These are phyloP conservation scores for Aureobasidium lini DNA, from an alignment of 2,329 filamentous ascomycete species.

Conservation along the genomic window DNA sequence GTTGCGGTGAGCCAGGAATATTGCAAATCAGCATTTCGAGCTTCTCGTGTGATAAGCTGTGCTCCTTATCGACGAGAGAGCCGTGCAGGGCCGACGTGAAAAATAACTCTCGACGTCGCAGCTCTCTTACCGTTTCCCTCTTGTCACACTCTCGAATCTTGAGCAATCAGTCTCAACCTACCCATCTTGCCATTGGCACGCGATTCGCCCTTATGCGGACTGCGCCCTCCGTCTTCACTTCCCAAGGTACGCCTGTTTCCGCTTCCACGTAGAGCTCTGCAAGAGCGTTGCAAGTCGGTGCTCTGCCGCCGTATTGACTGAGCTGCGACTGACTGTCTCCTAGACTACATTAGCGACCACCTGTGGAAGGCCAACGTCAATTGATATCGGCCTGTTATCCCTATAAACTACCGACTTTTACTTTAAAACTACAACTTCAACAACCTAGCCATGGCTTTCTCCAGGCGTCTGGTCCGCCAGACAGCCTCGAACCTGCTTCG, in stretches of 20 bases:
- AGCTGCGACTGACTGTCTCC: slow-evolving; percentile 7
- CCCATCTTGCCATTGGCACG: slow-evolving; percentile 17
- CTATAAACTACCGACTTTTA: slow-evolving; percentile 1
- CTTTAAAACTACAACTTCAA: not conserved
- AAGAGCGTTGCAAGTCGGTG: slow-evolving; percentile 8
- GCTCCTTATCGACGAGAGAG: slow-evolving; percentile 9
- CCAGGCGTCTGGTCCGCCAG: slow-evolving; percentile 26
- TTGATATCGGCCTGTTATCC: slow-evolving; percentile 31
- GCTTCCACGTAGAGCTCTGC: slow-evolving; percentile 4
- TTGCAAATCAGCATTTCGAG: slow-evolving; percentile 7
- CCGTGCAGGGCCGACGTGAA: slow-evolving; percentile 12
- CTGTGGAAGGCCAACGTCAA: slow-evolving; percentile 61
- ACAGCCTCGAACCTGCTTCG: slow-evolving; percentile 24
- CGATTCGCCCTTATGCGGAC: slow-evolving; percentile 35
- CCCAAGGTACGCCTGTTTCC: slow-evolving; percentile 39
- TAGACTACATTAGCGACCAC: slow-evolving; percentile 63
- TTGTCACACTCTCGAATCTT: slow-evolving; percentile 23
- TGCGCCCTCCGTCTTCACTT: slow-evolving; percentile 45
- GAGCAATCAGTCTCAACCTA: slow-evolving; percentile 6
- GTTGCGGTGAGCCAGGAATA: not conserved
- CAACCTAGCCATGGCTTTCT: slow-evolving; percentile 26
- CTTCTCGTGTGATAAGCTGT: slow-evolving; percentile 6
- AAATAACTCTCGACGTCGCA: slow-evolving; percentile 9
- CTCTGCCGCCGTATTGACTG: not conserved
- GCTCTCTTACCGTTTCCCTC: slow-evolving; percentile 17